Conservation (phyloP, 345 rosid genomes). For the Passiflora organensis region DNA sequence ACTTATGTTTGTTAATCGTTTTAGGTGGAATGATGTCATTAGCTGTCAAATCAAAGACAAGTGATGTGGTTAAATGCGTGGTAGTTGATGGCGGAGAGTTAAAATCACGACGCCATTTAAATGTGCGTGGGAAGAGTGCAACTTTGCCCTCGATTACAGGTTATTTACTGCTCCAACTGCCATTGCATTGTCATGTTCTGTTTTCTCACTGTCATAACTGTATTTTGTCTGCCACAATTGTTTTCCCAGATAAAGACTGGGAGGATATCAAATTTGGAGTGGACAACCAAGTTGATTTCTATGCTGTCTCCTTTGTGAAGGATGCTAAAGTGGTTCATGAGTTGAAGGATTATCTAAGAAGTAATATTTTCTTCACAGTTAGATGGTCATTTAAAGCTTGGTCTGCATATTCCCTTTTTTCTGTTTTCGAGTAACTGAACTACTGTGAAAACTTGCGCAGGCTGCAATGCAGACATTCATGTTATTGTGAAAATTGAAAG, state of each 20-base stretch:
- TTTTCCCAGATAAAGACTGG: constrained; percentile 86
- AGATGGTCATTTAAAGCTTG: background rate
- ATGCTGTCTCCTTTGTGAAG: constrained; percentile 95
- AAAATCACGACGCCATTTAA: constrained; percentile 93
- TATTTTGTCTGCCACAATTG: constrained; percentile 1
- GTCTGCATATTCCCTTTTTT: background rate
- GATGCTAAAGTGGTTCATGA: constrained; percentile 91
- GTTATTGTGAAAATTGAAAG: constrained; percentile 88
- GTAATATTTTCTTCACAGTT: constrained; percentile 27
- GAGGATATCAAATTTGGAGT: constrained; percentile 98
- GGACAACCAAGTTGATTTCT: constrained; percentile 91
- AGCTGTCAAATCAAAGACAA: constrained; percentile 74
- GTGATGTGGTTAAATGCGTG: constrained; percentile 61
- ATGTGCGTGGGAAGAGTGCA: constrained; percentile 96
- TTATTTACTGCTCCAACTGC: constrained; percentile 18
- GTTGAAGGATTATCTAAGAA: constrained; percentile 75
- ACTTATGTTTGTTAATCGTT: constrained; percentile 18
- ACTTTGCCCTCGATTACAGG: constrained; percentile 97
- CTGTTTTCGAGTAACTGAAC: constrained; percentile 13
- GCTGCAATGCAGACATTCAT: constrained; percentile 75
- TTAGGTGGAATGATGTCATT: constrained; percentile 98
- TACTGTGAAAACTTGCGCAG: constrained; percentile 37
- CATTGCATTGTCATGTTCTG: background rate
- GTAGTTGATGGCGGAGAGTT: constrained; percentile 93
- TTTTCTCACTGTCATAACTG: background rate